phyloP scores from a whole-genome alignment of 495 filamentous ascomycete genomes.

The Daldinia decipiens region DNA sequence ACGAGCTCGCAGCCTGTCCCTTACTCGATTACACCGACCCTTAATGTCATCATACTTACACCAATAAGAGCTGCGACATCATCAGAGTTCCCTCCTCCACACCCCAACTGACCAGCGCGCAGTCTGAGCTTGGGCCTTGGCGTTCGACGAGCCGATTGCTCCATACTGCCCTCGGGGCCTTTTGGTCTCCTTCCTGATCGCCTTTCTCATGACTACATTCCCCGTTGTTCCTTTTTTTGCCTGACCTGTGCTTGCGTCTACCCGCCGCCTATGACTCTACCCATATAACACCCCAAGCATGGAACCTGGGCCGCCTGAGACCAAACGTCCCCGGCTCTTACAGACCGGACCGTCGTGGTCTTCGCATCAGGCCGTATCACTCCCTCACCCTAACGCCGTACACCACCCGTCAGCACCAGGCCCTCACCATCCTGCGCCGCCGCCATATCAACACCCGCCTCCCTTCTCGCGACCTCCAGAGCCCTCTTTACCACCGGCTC shows the following conservation, averaged over 20 bases:
- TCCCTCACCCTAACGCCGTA: slow-evolving; percentile 58
- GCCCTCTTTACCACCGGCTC: slow-evolving; percentile 48
- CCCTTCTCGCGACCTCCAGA: slow-evolving; percentile 54
- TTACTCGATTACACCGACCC: slow-evolving; percentile 46
- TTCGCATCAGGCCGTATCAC: slow-evolving; percentile 56
- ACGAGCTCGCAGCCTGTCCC: slow-evolving; percentile 43
- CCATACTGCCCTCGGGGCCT: slow-evolving; percentile 42
- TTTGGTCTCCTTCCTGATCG: slow-evolving; percentile 45
- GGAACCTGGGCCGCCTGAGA: slow-evolving; percentile 60
- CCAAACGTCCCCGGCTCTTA: slow-evolving; percentile 60
- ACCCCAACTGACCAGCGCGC: slow-evolving; percentile 46
- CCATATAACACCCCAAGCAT: slow-evolving; percentile 60
- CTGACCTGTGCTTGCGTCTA: slow-evolving; percentile 49
- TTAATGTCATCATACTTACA: slow-evolving; percentile 47
- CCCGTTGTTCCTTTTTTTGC: slow-evolving; percentile 54
- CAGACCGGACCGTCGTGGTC: slow-evolving; percentile 57
- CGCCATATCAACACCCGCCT: slow-evolving; percentile 55
- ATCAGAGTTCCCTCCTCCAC: slow-evolving; percentile 45
- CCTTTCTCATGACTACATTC: slow-evolving; percentile 53
- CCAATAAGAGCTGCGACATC: slow-evolving; percentile 48
- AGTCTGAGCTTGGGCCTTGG: slow-evolving; percentile 47
- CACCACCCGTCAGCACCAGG: slow-evolving; percentile 48
- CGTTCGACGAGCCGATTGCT: slow-evolving; percentile 44
- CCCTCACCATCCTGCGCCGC: slow-evolving; percentile 56
- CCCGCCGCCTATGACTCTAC: slow-evolving; percentile 48